These are phyloP conservation scores for Lactifluus hygrophoroides DNA, from an alignment of 768 basidiomycete species.

Conservation along the genomic window DNA sequence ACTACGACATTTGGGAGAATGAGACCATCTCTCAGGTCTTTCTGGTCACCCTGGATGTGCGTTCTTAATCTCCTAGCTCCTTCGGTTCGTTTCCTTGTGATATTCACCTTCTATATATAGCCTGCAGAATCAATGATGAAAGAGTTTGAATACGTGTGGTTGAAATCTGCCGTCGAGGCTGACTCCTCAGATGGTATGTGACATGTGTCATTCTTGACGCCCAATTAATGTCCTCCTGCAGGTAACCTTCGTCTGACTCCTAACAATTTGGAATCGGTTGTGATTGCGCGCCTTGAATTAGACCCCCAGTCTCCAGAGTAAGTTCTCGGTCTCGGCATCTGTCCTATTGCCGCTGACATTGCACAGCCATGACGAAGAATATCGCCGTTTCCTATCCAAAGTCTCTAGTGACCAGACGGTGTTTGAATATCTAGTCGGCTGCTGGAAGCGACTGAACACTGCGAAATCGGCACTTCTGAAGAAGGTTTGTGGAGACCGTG, in stretches of 20 bases:
- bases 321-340: constrained; percentile 12
- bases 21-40: constrained; percentile 59
- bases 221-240: not conserved
- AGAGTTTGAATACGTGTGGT: constrained; percentile 18
- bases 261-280: constrained; percentile 17
- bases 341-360: not conserved
- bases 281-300: constrained; percentile 19
- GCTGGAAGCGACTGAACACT: constrained; percentile 81
- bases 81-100: not conserved
- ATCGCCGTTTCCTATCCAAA: constrained; percentile 62
- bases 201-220: not conserved
- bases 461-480: constrained; percentile 47
- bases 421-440: constrained; percentile 83
- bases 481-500: constrained; percentile 39
- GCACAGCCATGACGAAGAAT: constrained; percentile 65
- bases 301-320: constrained; percentile 13
- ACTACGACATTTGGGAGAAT: constrained; percentile 63
- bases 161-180: constrained; percentile 17
- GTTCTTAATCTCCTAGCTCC: constrained; percentile 24
- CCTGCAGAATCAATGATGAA: constrained; percentile 16
- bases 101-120: constrained; percentile 8
- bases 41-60: constrained; percentile 71
- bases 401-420: constrained; percentile 70
- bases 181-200: not conserved
- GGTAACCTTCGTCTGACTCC: constrained; percentile 10